Percentiles rank a stretch among this genome's conserved stretches.
phyloP scores from a whole-genome alignment of 2,329 filamentous ascomycete species.

The Fusarium sarcochroum region DNA sequence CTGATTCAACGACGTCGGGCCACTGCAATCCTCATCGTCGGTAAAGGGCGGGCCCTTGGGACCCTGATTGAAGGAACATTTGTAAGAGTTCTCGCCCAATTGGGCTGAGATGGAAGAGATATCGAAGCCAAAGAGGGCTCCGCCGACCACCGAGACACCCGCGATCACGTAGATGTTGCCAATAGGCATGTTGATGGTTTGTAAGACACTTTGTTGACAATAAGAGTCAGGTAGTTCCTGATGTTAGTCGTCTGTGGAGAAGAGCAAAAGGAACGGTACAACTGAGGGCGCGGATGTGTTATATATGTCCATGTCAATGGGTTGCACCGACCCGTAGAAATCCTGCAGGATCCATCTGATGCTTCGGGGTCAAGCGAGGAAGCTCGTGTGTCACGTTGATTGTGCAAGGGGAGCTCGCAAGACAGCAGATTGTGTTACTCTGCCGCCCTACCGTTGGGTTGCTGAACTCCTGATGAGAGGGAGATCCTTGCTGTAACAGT shows the following conservation, averaged over 20 bases:
- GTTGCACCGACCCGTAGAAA: neutral
- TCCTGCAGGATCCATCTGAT: neutral
- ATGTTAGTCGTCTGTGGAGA: neutral
- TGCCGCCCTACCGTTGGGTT: neutral
- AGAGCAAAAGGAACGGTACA: neutral
- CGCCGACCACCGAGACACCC: conserved; percentile 42
- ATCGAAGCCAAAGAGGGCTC: conserved; percentile 47
- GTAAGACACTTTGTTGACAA: neutral
- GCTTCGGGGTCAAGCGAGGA: conserved; percentile 1
- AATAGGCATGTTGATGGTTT: conserved; percentile 31
- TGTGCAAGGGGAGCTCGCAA: conserved; percentile 1
- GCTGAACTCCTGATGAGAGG: conserved; percentile 29
- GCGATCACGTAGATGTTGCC: conserved; percentile 48
- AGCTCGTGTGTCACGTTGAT: conserved; percentile 10
- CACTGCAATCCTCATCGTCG: conserved; percentile 50
- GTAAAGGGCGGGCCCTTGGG: conserved; percentile 51
- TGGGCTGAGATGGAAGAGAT: conserved; percentile 47
- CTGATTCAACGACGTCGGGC: conserved; percentile 59
- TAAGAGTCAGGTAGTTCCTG: neutral
- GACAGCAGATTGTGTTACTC: conserved; percentile 9
- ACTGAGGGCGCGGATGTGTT: conserved; percentile 2
- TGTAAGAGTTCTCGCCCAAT: conserved; percentile 54
- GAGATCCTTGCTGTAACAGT: conserved; percentile 22
- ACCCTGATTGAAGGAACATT: conserved; percentile 57
- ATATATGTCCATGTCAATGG: conserved; percentile 18